Conservation (phyloP, 2,329 filamentous ascomycete species). For the Hymenotorrendiella dingleyae region DNA sequence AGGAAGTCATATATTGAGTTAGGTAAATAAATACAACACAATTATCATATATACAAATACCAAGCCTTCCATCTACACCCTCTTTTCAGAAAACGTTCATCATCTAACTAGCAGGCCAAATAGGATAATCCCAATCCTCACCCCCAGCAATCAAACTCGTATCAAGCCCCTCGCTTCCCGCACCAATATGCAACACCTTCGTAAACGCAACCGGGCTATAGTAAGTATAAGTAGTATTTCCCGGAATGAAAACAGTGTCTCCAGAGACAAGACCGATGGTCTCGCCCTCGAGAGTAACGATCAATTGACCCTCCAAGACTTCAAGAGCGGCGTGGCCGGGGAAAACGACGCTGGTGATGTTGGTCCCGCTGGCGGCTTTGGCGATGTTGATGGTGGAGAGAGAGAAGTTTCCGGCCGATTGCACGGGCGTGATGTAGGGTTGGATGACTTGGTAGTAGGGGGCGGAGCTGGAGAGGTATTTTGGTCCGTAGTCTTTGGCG, state of each 20-base stretch:
- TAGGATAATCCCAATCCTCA: conserved; percentile 12
- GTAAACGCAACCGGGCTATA: conserved; percentile 27
- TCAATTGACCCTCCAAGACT: conserved; percentile 34
- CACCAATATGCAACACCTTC: conserved; percentile 16
- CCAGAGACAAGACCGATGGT: conserved; percentile 29
- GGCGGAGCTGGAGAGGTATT: conserved; percentile 34
- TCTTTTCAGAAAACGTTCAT: not conserved
- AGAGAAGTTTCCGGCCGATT: conserved; percentile 38
- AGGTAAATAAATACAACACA: not conserved
- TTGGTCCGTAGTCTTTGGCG: conserved; percentile 41
- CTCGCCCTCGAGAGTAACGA: conserved; percentile 30
- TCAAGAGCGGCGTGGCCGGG: conserved; percentile 33
- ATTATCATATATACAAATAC: not conserved
- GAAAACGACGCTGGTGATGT: conserved; percentile 23
- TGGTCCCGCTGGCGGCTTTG: conserved; percentile 10
- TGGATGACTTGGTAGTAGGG: conserved; percentile 41
- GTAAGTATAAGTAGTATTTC: conserved; percentile 30
- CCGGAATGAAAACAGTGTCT: conserved; percentile 36
- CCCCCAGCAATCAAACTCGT: conserved; percentile 13
- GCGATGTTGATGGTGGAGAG: conserved; percentile 38
- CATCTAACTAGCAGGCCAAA: conserved; percentile 14
- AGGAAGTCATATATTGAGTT: conserved; percentile 5
- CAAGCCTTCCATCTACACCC: not conserved
- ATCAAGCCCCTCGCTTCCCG: conserved; percentile 14
- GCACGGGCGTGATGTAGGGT: conserved; percentile 36